Evolutionary conservation across 306 rosid species (phyloP).

Genomic region (Pyrus pyrifolia): DNA sequence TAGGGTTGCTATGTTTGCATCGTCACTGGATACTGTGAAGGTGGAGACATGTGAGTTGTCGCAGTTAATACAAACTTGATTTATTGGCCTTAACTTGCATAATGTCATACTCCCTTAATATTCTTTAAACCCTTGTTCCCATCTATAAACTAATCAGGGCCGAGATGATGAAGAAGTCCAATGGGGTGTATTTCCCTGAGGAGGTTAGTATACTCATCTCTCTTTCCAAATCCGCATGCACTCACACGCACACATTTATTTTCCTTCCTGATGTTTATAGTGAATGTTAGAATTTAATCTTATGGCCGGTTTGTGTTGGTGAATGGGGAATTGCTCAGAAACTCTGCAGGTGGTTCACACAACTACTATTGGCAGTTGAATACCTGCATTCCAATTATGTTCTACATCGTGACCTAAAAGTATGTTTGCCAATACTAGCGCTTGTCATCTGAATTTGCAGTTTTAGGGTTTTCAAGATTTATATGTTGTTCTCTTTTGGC

Average conservation of each 20-base stretch:
- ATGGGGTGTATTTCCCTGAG: conserved; percentile 84
- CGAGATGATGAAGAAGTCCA: conserved; percentile 82
- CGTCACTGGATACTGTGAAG: conserved; percentile 98
- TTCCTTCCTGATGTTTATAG: neutral
- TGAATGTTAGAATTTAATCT: neutral
- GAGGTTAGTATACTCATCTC: conserved; percentile 50
- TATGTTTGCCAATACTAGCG: conserved; percentile 23
- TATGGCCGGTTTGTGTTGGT: conserved; percentile 21
- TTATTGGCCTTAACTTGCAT: neutral
- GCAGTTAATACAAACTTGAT: neutral
- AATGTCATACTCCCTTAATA: neutral
- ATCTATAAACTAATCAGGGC: conserved; percentile 52
- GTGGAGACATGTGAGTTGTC: conserved; percentile 96
- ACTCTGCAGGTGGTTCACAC: conserved; percentile 98
- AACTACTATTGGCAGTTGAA: conserved; percentile 86
- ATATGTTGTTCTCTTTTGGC: conserved; percentile 28
- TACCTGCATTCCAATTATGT: conserved; percentile 85
- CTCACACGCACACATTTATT: neutral
- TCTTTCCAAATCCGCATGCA: neutral
- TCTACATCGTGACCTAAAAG: conserved; percentile 95
- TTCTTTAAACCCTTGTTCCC: conserved; percentile 6
- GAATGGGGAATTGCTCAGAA: conserved; percentile 52
- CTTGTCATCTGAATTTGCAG: neutral
- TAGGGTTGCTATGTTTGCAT: conserved; percentile 99
- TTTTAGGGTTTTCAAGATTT: conserved; percentile 9